These are phyloP conservation scores for Ogataea hybrid DNA, from an alignment of 1,139 yeast species.

Conservation along the genomic window DNA sequence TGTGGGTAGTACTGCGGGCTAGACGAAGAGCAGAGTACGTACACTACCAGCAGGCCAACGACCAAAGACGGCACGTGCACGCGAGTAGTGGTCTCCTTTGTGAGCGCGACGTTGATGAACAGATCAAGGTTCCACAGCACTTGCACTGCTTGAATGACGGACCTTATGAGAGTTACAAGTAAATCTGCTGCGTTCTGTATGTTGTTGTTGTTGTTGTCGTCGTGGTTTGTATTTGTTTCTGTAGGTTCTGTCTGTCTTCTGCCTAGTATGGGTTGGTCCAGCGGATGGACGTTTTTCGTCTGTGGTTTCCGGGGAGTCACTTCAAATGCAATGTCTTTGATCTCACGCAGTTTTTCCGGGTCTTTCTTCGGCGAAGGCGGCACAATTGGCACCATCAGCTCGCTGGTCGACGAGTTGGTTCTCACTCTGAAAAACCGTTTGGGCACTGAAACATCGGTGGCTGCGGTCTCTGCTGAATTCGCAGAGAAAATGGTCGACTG, in stretches of 20 bases:
- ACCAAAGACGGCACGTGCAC: conserved; percentile 29
- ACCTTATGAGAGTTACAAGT: conserved; percentile 6
- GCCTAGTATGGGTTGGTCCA: conserved; percentile 28
- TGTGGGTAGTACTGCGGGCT: conserved; percentile 13
- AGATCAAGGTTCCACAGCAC: conserved; percentile 28
- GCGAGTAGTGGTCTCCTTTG: conserved; percentile 21
- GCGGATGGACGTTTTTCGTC: conserved; percentile 27
- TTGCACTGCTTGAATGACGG: conserved; percentile 6
- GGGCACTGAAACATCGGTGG: conserved; percentile 8
- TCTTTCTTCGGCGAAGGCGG: conserved; percentile 5
- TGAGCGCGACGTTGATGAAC: conserved; percentile 22
- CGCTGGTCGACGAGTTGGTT: conserved; percentile 14
- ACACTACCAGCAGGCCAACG: conserved; percentile 10
- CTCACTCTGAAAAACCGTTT: conserved; percentile 13
- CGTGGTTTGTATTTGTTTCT: not conserved
- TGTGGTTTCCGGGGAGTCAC: conserved; percentile 13
- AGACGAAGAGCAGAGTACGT: conserved; percentile 7
- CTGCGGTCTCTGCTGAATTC: conserved; percentile 12
- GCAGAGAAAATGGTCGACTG: conserved; percentile 16
- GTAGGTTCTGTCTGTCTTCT: not conserved
- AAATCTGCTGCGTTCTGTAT: conserved; percentile 7
- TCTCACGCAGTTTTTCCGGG: conserved; percentile 18
- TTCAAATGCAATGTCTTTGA: conserved; percentile 31
- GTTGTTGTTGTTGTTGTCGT: not conserved
- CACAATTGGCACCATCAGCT: conserved; percentile 8